Conservation (phyloP, 1,284 basidiomycete species). For the Leccinum pallidistipes region DNA sequence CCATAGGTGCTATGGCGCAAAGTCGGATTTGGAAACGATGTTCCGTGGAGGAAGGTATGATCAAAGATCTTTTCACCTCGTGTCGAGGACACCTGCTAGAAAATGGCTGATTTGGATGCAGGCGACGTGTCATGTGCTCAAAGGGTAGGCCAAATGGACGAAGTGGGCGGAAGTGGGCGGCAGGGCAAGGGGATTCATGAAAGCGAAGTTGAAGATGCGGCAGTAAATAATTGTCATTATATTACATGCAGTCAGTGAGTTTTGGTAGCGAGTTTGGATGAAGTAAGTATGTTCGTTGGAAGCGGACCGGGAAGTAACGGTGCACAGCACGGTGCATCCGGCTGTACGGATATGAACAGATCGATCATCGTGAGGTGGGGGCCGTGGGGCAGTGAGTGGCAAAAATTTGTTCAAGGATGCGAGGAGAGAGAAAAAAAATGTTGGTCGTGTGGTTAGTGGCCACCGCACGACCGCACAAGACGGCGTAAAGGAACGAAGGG, state of each 20-base stretch:
- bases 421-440: conserved; percentile 7
- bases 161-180: conserved; percentile 24
- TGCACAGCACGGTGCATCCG: conserved; percentile 24
- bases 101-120: conserved; percentile 26
- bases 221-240: conserved; percentile 14
- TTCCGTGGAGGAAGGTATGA: conserved; percentile 23
- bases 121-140: conserved; percentile 28
- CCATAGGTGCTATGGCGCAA: conserved; percentile 26
- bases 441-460: neutral
- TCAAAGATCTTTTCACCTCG: conserved; percentile 35
- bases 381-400: neutral
- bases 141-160: conserved; percentile 23
- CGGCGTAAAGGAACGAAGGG: conserved; percentile 1
- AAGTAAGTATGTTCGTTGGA: conserved; percentile 6
- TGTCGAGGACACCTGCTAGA: conserved; percentile 27
- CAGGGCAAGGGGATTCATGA: conserved; percentile 23
- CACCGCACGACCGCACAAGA: conserved; percentile 6
- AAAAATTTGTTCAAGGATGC: conserved; percentile 25
- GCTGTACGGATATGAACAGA: conserved; percentile 34
- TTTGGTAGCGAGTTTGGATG: conserved; percentile 14
- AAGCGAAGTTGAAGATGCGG: conserved; percentile 27
- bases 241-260: conserved; percentile 9
- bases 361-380: conserved; percentile 15
- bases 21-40: conserved; percentile 25
- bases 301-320: conserved; percentile 26